A percentile compares a stretch with the other conserved stretches of the same genome.
phyloP scores from a whole-genome alignment of 106 monocot genomes.

The Dioscorea zingiberensis region DNA sequence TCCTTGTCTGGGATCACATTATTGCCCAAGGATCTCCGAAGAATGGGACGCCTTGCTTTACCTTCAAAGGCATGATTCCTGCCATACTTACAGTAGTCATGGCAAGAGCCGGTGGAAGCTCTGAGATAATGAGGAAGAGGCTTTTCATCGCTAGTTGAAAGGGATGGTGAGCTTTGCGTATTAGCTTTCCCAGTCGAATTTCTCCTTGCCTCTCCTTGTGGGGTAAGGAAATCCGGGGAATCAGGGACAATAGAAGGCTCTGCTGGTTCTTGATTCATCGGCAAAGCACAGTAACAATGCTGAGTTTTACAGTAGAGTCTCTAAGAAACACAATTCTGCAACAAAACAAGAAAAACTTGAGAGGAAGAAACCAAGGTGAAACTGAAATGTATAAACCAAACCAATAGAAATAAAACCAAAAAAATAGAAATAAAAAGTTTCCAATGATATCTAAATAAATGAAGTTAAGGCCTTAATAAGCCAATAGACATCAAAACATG shows the following conservation, averaged over 20 bases:
- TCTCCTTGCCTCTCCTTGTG: conserved; percentile 5
- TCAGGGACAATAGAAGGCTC: conserved; percentile 8
- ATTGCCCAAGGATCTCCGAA: not conserved
- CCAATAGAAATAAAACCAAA: not conserved
- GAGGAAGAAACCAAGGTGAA: not conserved
- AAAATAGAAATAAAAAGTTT: no score
- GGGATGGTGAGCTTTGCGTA: conserved; percentile 12
- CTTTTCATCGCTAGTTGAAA: conserved; percentile 15
- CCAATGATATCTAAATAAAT: no score
- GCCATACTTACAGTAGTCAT: conserved; percentile 82
- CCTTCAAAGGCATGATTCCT: conserved; percentile 25
- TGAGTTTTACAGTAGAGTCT: not conserved
- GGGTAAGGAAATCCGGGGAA: conserved; percentile 8
- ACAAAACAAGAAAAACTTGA: not conserved
- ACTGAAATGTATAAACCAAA: not conserved
- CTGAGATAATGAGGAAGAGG: conserved; percentile 51
- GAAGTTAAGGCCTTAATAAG: no score
- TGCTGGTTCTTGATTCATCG: conserved; percentile 14
- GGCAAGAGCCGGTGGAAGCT: conserved; percentile 52
- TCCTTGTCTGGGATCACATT: conserved; percentile 4
- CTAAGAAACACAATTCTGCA: conserved; percentile 1
- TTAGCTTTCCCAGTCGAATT: conserved; percentile 19
- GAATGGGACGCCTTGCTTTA: conserved; percentile 23
- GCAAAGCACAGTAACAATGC: not conserved
- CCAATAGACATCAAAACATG: no score